Evolutionary conservation across 2,329 filamentous ascomycete genomes (phyloP), one percentile per base, ranked within the genome.

Genomic region (Falciphora oryzae): DNA sequence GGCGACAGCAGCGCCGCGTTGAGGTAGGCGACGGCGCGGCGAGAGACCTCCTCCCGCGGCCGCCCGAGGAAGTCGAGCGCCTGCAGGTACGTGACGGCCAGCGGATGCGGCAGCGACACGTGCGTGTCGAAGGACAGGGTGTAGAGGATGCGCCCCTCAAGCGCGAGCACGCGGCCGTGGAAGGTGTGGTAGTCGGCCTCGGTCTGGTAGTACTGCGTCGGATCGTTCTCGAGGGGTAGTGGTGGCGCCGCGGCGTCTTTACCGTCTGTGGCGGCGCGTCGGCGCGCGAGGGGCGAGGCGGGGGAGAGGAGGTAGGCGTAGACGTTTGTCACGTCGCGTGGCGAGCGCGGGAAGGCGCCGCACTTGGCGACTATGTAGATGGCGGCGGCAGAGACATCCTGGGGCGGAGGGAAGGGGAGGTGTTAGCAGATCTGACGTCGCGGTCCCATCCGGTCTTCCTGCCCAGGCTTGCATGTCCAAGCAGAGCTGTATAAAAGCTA

Each of bases 1-100:
- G 95, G 93, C 59, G 90, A 95, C 44, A 97, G 78, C 14, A 99
- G 79, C 2, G 91, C 89, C 10, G 91, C 87, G 74, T 97, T 98
- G n/a, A 98, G 82, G 72, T 96, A 89, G 63, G 88, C 87, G 58
- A 96, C 80, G 0, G 88, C 85, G 57, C 87, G 84, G 63, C 82
- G 80, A 1, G 90, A 85, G 2, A 96, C 80, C 8, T 77, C 77
- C 0, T 84, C 77, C 4, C 76, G 72, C 59, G 75, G 73, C 14
- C 61, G 73, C 75, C n/a, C 64, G 28, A 85, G 70, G 61, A 90
- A 89, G 65, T 92, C 91, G 25, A 99, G 85, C 0, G 93, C 89
- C 77, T 98, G 94, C 1, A 98, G 85, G 74, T 98, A 99, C 7
- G 93, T 97, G 65, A 98, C 85, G 65, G 91, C 91, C 18, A 98